Percentiles rank a stretch among this genome's conserved stretches.
These are phyloP conservation scores for Rutidosis leptorrhynchoides DNA, from an alignment of 129 eudicot species.

Conservation along the genomic window DNA sequence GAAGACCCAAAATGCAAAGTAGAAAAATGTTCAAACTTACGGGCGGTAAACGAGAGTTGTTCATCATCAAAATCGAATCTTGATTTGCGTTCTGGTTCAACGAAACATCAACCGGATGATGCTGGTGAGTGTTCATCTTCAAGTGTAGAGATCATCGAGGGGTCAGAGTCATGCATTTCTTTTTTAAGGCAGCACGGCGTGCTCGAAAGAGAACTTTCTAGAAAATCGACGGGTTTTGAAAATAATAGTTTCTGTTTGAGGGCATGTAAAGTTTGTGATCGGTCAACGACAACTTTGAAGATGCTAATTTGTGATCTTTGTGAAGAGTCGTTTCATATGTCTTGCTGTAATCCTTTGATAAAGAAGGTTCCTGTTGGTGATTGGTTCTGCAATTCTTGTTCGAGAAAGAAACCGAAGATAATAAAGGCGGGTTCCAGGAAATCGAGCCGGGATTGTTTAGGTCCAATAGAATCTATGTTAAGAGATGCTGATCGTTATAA, in stretches of 20 bases:
- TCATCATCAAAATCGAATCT: conserved; percentile 66
- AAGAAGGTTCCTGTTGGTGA: conserved; percentile 51
- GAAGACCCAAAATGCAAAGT: conserved; percentile 28
- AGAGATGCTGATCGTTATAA: conserved; percentile 42
- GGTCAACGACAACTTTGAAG: conserved; percentile 36
- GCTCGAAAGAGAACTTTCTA: conserved; percentile 31
- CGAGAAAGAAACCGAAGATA: conserved; percentile 51
- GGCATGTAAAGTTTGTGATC: conserved; percentile 55
- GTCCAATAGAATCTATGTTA: conserved; percentile 57
- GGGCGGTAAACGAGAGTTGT: conserved; percentile 48
- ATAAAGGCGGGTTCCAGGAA: conserved; percentile 32
- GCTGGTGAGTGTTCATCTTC: conserved; percentile 78
- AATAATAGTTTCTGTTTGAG: conserved; percentile 36
- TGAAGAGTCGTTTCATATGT: conserved; percentile 65
- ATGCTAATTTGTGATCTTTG: conserved; percentile 84
- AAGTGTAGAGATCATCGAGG: conserved; percentile 40
- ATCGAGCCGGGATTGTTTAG: conserved; percentile 36
- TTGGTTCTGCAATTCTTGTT: conserved; percentile 72
- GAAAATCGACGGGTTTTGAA: conserved; percentile 7
- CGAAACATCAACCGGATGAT: conserved; percentile 50
- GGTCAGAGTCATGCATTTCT: conserved; percentile 43
- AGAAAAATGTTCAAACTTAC: conserved; percentile 26
- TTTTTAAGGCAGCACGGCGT: conserved; percentile 50
- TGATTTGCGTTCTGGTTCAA: conserved; percentile 44
- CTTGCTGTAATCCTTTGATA: conserved; percentile 52